A percentile compares a stretch with the other conserved stretches of the same genome.
Evolutionary conservation across 805 yeast genomes (phyloP).

Genomic region (Pichia kluyveri): DNA sequence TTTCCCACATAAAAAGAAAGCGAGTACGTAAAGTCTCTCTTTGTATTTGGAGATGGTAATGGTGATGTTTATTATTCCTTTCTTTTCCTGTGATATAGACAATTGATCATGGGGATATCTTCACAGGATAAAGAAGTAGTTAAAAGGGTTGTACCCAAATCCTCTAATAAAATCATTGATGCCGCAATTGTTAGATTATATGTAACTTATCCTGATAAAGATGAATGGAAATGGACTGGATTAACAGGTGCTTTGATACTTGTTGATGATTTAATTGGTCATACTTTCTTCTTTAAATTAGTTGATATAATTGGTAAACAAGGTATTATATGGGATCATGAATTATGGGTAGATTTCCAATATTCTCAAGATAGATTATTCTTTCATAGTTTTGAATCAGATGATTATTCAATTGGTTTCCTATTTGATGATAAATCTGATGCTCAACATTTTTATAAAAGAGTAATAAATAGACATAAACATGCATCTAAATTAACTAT

Average conservation of each 20-base stretch:
- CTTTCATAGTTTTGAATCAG: constrained; percentile 91
- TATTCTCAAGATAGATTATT: constrained; percentile 92
- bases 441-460: constrained; percentile 76
- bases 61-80: not conserved
- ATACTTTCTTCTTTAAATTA: constrained; percentile 81
- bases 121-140: constrained; percentile 77
- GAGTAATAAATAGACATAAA: constrained; percentile 66
- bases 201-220: constrained; percentile 79
- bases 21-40: no score
- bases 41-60: no score
- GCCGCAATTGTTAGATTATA: constrained; percentile 86
- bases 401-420: constrained; percentile 79
- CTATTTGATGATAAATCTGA: constrained; percentile 84
- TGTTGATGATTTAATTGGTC: constrained; percentile 90
- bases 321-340: constrained; percentile 97
- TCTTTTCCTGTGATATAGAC: not conserved
- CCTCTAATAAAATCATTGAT: constrained; percentile 78
- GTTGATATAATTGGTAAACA: constrained; percentile 76
- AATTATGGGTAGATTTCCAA: constrained; percentile 76
- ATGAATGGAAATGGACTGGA: constrained; percentile 82
- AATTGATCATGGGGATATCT: constrained; percentile 24
- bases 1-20: not conserved
- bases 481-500: constrained; percentile 82
- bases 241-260: constrained; percentile 78
- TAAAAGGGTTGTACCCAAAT: constrained; percentile 82